Evolutionary conservation across 2,329 filamentous ascomycete genomes (phyloP).

Genomic region (Ascochyta viciae-villosae): DNA sequence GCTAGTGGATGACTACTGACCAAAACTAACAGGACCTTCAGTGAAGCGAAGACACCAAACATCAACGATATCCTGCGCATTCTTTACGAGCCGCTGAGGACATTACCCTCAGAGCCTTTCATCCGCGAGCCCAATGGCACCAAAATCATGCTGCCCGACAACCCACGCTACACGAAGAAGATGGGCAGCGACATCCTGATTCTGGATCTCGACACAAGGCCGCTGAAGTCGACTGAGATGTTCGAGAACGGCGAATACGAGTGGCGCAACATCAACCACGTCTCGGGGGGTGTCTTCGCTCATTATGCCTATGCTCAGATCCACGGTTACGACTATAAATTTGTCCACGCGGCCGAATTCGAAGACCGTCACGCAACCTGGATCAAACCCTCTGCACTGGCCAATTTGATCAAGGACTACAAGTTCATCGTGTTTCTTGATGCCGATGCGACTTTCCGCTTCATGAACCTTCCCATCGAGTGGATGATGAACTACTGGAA

Average conservation of each 20-base stretch:
- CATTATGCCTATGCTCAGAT: conserved; percentile 52
- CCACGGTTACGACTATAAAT: conserved; percentile 60
- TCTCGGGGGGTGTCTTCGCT: conserved; percentile 47
- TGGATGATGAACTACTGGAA: conserved; percentile 61
- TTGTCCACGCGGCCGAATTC: conserved; percentile 52
- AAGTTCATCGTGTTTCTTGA: conserved; percentile 59
- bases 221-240: conserved; percentile 40
- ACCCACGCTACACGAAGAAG: conserved; percentile 41
- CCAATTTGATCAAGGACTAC: conserved; percentile 48
- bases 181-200: conserved; percentile 47
- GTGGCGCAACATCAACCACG: conserved; percentile 48
- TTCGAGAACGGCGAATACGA: conserved; percentile 43
- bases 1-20: conserved; percentile 22
- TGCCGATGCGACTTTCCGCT: conserved; percentile 56
- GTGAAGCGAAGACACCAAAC: conserved; percentile 32
- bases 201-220: conserved; percentile 47
- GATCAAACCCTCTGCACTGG: conserved; percentile 54
- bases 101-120: conserved; percentile 35
- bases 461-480: conserved; percentile 57
- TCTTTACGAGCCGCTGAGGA: conserved; percentile 41
- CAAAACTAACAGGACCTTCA: conserved; percentile 27
- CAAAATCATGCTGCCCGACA: conserved; percentile 38
- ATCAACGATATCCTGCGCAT: conserved; percentile 43
- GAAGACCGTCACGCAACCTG: conserved; percentile 55
- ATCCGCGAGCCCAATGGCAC: conserved; percentile 43